Percentiles rank a stretch among this genome's conserved stretches.
Evolutionary conservation across 148 eudicot genomes (phyloP).

Genomic region (Gaultheria prostrata): DNA sequence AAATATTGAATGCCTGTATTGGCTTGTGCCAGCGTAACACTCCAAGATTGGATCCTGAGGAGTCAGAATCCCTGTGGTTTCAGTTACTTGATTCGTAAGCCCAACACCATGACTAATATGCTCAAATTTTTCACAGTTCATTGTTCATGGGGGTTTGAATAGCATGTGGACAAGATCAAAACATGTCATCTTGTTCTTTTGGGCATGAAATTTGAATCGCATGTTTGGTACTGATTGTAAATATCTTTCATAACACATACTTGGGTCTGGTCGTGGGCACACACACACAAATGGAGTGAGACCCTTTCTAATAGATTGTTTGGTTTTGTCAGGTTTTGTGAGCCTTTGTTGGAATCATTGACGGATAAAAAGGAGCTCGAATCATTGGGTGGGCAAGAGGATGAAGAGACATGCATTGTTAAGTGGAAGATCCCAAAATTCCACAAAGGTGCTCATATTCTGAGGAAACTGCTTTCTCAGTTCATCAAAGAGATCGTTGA

Average conservation of each 20-base stretch:
- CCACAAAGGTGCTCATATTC: conserved; percentile 51
- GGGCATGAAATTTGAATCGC: neutral
- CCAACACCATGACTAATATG: conserved; percentile 8
- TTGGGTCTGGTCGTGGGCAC: neutral
- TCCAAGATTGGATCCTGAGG: conserved; percentile 70
- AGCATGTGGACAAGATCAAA: neutral
- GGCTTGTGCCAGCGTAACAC: conserved; percentile 90
- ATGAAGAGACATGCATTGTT: conserved; percentile 27
- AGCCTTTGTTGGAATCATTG: conserved; percentile 54
- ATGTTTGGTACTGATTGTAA: neutral
- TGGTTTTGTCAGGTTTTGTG: conserved; percentile 64
- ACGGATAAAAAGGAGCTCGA: conserved; percentile 19
- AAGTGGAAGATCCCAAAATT: conserved; percentile 59
- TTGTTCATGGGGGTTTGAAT: neutral
- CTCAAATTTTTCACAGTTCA: conserved; percentile 2
- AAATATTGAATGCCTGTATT: conserved; percentile 64
- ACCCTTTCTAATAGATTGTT: conserved; percentile 3
- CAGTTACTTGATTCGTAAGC: conserved; percentile 90
- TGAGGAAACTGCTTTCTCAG: conserved; percentile 67
- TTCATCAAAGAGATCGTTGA: conserved; percentile 89
- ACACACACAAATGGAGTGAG: neutral
- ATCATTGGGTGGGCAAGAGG: conserved; percentile 32
- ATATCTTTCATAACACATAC: no score
- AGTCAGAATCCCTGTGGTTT: conserved; percentile 93
- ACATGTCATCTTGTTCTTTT: conserved; percentile 4